Evolutionary conservation across 345 rosid species (phyloP).

Genomic region (Microthlaspi erraticum): DNA sequence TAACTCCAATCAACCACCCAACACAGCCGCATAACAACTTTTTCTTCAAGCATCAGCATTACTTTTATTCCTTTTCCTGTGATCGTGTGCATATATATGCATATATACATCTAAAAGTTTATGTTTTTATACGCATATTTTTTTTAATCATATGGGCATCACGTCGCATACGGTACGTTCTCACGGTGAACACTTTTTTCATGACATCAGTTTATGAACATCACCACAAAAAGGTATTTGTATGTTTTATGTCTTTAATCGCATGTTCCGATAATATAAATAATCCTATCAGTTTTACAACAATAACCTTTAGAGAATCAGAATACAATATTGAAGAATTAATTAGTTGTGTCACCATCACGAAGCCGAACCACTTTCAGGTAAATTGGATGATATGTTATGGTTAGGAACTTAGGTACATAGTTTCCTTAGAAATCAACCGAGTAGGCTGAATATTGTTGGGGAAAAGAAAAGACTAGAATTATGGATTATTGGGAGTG

Average conservation of each 20-base stretch:
- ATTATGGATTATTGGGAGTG: slow-evolving; percentile 11
- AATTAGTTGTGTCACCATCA: slow-evolving; percentile 23
- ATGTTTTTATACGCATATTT: neutral
- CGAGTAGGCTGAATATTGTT: slow-evolving; percentile 30
- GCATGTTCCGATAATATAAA: neutral
- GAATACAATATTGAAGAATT: neutral
- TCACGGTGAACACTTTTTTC: neutral
- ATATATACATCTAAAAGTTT: neutral
- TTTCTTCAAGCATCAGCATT: slow-evolving; percentile 35
- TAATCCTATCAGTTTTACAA: neutral
- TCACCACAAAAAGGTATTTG: neutral
- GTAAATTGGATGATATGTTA: slow-evolving; percentile 22
- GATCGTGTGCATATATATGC: slow-evolving; percentile 21
- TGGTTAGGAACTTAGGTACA: slow-evolving; percentile 29
- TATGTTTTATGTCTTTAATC: neutral
- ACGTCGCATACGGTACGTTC: slow-evolving; percentile 13
- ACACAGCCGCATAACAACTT: slow-evolving; percentile 22
- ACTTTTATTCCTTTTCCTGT: slow-evolving; percentile 21
- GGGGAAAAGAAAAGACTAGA: slow-evolving; percentile 21
- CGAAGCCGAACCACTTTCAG: slow-evolving; percentile 31
- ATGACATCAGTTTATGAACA: neutral
- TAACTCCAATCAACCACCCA: slow-evolving; percentile 26
- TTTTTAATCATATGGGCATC: neutral
- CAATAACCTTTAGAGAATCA: neutral
- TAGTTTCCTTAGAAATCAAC: slow-evolving; percentile 35